Evolutionary conservation across 2,329 filamentous ascomycete genomes (phyloP), one percentile per base, ranked within the genome.

Genomic region (Aspergillus bombycis): DNA sequence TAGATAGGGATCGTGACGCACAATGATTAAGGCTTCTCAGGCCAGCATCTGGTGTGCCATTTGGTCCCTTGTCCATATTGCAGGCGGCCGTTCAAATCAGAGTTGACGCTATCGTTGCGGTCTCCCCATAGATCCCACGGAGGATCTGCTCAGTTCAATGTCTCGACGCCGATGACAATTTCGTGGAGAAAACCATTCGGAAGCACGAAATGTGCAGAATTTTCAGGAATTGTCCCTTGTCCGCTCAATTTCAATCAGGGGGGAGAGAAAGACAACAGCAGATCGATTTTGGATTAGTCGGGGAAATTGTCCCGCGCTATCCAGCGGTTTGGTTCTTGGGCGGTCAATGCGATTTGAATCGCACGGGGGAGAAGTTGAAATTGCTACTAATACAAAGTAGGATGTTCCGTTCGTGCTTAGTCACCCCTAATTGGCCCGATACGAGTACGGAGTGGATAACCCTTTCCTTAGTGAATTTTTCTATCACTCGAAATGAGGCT

Each of bases 21-120:
- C 91, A 94, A 77, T 94, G 91, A 80, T 96, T 88, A 62, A 93
- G 81, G 76, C 90, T 93, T 77, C 87, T 88, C 75, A 96, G 81
- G 57, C 94, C 94, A 60, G 94, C 94, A 69, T 82, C 79, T 53
- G 77, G 75, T 67, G 77, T 77, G 56, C 74, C 72, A 61, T 76
- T 78, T 58, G 67, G 68, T 61, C 71, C 74, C 68, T 78, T 76
- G 65, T 71, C 74, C 80, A 82, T 81, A 61, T 56, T 74, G 74
- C 30, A 57, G 45, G 58, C 52, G 38, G 63, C 58, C 41, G 65
- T 68, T 71, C 68, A 58, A 62, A 65, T 68, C 62, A 60, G 62
- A 58, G 56, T 52, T 52, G 66, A 67, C 70, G 67, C 54, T 38
- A 45, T 45, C 38, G 54, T 59, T 54, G 63, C 63, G 26, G 62